phyloP scores from a whole-genome alignment of 495 filamentous ascomycete genomes.

The Trichocladium antarcticum region DNA sequence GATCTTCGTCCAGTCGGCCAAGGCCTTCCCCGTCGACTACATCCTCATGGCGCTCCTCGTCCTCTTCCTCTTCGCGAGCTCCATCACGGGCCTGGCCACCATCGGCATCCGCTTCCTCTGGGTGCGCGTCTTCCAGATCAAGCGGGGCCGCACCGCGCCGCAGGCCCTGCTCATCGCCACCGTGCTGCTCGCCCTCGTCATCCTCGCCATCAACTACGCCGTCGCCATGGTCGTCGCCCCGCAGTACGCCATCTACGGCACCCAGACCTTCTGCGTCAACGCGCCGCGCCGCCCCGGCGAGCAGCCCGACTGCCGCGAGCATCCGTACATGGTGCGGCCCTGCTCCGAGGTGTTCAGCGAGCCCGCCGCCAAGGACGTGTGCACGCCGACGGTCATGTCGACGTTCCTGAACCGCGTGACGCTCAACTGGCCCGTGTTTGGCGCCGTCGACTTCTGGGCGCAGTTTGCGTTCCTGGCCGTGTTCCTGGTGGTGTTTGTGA shows the following conservation, averaged over 20 bases:
- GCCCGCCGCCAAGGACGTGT: constrained; percentile 56
- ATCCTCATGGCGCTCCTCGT: constrained; percentile 72
- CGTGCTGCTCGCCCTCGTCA: constrained; percentile 78
- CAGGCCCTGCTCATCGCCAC: constrained; percentile 89
- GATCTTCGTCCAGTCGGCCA: constrained; percentile 70
- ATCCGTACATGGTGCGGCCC: constrained; percentile 56
- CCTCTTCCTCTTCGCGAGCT: constrained; percentile 74
- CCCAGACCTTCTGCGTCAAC: constrained; percentile 84
- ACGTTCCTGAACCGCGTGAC: constrained; percentile 90
- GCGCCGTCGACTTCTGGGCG: constrained; percentile 86
- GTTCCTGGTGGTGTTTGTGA: constrained; percentile 66
- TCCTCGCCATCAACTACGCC: constrained; percentile 81
- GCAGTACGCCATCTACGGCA: constrained; percentile 88
- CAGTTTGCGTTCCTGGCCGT: constrained; percentile 83
- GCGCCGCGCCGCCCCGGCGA: constrained; percentile 42
- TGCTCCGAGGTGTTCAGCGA: constrained; percentile 65
- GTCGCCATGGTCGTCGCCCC: constrained; percentile 85
- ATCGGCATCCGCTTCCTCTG: constrained; percentile 94
- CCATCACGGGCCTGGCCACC: constrained; percentile 70
- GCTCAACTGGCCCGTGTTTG: constrained; percentile 94
- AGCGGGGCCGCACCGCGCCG: constrained; percentile 76
- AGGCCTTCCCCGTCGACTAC: constrained; percentile 87
- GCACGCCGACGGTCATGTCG: constrained; percentile 79
- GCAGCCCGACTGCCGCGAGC: constrained; percentile 70
- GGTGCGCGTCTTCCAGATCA: constrained; percentile 81